Conservation (phyloP, 345 rosid species). For the Syzygium aromaticum region DNA sequence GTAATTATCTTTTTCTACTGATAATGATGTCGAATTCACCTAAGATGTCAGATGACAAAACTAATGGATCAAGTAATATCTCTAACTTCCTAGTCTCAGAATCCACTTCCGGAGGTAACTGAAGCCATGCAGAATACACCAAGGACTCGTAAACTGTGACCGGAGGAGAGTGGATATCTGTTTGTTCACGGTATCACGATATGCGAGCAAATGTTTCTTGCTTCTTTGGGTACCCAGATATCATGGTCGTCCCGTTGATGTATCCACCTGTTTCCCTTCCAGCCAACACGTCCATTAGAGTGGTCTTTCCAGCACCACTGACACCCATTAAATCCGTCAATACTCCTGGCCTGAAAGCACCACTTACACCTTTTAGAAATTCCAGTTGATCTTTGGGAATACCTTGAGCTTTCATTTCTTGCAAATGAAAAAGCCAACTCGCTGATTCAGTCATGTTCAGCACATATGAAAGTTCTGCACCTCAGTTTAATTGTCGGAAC, state of each 20-base stretch:
- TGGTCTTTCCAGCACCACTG: constrained; percentile 69
- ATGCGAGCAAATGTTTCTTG: constrained; percentile 64
- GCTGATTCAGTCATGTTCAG: neutral
- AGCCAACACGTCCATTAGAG: constrained; percentile 65
- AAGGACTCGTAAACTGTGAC: constrained; percentile 56
- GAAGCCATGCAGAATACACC: constrained; percentile 58
- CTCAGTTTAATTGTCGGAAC: neutral
- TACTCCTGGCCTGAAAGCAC: constrained; percentile 61
- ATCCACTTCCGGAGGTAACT: constrained; percentile 48
- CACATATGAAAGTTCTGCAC: neutral
- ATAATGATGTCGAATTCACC: neutral
- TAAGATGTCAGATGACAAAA: neutral
- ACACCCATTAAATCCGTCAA: constrained; percentile 62
- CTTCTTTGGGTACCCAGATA: constrained; percentile 58
- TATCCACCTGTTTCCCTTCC: constrained; percentile 73
- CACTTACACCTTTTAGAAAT: constrained; percentile 55
- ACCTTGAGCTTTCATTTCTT: constrained; percentile 61
- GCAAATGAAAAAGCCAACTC: neutral
- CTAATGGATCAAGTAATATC: neutral
- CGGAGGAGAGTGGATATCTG: constrained; percentile 59
- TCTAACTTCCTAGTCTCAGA: constrained; percentile 44
- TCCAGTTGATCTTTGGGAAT: constrained; percentile 32
- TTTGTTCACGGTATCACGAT: constrained; percentile 66
- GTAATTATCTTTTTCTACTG: neutral
- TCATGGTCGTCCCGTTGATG: constrained; percentile 32